Conservation (phyloP, 306 rosid species). For the Corylus avellana region DNA sequence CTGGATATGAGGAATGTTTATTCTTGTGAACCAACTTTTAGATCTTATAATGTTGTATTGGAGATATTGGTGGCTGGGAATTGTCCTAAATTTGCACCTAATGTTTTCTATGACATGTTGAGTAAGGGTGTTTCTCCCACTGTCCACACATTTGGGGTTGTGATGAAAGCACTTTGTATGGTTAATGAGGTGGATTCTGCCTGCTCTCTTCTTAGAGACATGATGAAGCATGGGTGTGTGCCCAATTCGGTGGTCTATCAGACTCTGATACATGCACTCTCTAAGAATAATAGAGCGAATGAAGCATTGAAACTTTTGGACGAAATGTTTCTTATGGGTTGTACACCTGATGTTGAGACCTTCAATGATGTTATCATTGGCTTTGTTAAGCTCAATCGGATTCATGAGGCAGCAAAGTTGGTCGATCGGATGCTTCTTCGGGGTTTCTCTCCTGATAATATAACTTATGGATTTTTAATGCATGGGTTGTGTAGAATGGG, state of each 20-base stretch:
- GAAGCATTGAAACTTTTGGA: constrained; percentile 78
- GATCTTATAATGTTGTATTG: constrained; percentile 79
- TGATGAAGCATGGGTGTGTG: constrained; percentile 90
- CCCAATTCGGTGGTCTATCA: constrained; percentile 85
- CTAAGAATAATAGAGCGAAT: constrained; percentile 55
- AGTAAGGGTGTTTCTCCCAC: constrained; percentile 72
- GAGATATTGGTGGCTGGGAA: constrained; percentile 66
- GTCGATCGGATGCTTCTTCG: constrained; percentile 78
- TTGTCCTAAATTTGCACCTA: constrained; percentile 65
- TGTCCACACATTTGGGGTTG: constrained; percentile 69
- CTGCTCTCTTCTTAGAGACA: constrained; percentile 76
- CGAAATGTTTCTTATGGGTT: constrained; percentile 93
- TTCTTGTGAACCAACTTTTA: constrained; percentile 65
- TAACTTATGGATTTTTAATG: constrained; percentile 78
- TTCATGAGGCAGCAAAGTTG: constrained; percentile 77
- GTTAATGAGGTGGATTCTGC: constrained; percentile 83
- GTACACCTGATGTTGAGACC: constrained; percentile 89
- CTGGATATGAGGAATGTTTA: constrained; percentile 76
- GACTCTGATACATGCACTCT: constrained; percentile 78
- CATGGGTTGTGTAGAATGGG: constrained; percentile 71
- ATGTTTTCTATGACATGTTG: constrained; percentile 90
- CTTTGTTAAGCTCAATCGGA: constrained; percentile 58
- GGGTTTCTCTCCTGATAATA: constrained; percentile 62
- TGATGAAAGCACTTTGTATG: constrained; percentile 81
- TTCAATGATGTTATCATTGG: constrained; percentile 79